Evolutionary conservation across 495 filamentous ascomycete species (phyloP).

Genomic region (Cryomyces antarcticus): DNA sequence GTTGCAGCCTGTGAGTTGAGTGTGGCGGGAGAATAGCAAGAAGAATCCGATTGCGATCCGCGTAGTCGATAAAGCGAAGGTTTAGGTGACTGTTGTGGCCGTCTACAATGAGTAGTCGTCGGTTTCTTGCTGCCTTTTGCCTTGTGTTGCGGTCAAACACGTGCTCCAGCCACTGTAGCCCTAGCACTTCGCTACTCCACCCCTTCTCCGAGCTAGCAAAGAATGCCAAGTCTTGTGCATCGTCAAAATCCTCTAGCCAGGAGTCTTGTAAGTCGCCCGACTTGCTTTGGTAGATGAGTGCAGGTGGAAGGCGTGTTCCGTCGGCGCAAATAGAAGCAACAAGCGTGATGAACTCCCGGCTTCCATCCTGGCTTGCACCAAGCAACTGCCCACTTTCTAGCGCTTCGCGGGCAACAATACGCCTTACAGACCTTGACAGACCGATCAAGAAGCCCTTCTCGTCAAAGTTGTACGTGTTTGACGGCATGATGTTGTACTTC

Average conservation of each 20-base stretch:
- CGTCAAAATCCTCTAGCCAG: constrained; percentile 9
- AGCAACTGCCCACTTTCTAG: constrained; percentile 1
- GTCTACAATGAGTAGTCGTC: constrained; percentile 7
- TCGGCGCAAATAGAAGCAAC: constrained; percentile 7
- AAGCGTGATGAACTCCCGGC: constrained; percentile 4
- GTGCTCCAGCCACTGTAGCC: constrained; percentile 4
- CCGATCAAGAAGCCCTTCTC: constrained; percentile 13
- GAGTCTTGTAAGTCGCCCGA: background rate
- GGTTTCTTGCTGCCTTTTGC: constrained; percentile 1
- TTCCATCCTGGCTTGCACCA: constrained; percentile 4
- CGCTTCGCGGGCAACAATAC: background rate
- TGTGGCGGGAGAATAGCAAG: constrained; percentile 4
- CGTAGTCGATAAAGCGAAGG: constrained; percentile 7
- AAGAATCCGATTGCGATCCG: constrained; percentile 4
- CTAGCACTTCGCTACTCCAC: constrained; percentile 8
- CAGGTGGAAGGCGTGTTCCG: constrained; percentile 4
- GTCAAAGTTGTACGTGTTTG: constrained; percentile 11
- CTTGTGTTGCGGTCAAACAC: constrained; percentile 7
- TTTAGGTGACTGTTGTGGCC: constrained; percentile 7
- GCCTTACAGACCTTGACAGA: background rate
- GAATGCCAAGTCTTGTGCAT: background rate
- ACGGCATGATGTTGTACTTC: constrained; percentile 5
- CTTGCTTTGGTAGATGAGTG: constrained; percentile 7
- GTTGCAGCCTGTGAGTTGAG: constrained; percentile 8
- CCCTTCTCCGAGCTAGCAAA: constrained; percentile 4